A percentile compares a stretch with the other conserved stretches of the same genome.
phyloP scores from a whole-genome alignment of 345 rosid genomes.

The Hibiscus trionum region DNA sequence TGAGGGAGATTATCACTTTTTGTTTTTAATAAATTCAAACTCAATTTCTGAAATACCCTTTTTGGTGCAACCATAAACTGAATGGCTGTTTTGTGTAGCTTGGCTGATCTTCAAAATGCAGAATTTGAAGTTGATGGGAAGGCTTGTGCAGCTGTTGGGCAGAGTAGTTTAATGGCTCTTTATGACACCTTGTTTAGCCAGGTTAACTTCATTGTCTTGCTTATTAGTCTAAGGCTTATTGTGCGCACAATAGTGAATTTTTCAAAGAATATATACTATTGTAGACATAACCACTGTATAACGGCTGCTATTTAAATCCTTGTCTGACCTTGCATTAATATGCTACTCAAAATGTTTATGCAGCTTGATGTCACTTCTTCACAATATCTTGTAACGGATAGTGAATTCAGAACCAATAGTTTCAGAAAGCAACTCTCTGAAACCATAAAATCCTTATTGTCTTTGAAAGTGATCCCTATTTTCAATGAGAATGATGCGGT shows the following conservation, averaged over 20 bases:
- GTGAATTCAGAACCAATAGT: constrained; percentile 36
- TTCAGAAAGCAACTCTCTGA: constrained; percentile 44
- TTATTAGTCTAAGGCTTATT: background rate
- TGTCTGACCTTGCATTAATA: too few species aligned
- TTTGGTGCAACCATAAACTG: background rate
- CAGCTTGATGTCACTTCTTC: constrained; percentile 62
- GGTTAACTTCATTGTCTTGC: constrained; percentile 13
- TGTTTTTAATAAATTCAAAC: too few species aligned
- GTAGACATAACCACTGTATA: too few species aligned
- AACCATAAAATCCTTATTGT: constrained; percentile 35
- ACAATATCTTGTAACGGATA: constrained; percentile 52
- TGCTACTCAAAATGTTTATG: background rate
- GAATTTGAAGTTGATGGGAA: constrained; percentile 46
- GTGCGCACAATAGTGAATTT: too few species aligned
- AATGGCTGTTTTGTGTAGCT: constrained; percentile 22
- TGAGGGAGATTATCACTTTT: background rate
- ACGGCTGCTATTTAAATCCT: too few species aligned
- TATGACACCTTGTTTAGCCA: constrained; percentile 52
- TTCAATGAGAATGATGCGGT: constrained; percentile 56
- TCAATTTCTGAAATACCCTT: background rate
- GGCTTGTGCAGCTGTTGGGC: constrained; percentile 61
- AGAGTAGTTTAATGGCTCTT: constrained; percentile 50
- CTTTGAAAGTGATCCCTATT: constrained; percentile 42
- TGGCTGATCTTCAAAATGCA: constrained; percentile 53
- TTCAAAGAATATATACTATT: too few species aligned